Base-by-base conservation (phyloP, 495 filamentous ascomycete species). In the Tuber magnatum region DNA sequence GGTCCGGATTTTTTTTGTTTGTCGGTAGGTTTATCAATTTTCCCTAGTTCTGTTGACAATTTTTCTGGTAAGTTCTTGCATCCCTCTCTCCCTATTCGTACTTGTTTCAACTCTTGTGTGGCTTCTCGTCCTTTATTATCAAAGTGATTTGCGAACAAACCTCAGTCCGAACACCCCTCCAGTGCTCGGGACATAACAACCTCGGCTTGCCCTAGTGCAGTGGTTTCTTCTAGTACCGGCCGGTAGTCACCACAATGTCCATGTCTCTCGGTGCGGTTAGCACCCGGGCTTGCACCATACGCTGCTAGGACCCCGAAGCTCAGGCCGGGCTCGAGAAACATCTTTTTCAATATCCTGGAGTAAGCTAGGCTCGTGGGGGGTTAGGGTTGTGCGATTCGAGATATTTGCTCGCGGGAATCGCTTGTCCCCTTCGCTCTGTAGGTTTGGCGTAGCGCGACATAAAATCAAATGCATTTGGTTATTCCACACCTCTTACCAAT, bases 321-420 rank as follows among this genome's bases (percentile, higher is more conserved):
- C n/a, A 0, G 3, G 24, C 51, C 2, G 2, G 48, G 51, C n/a
- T 14, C 24, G 10, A 28, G 51, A 1, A 28, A 28, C n/a, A 14
- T 14, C 39, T 7, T 7, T 56, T 56, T 56, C 10, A 28, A 56
- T 10, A 10, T 14, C 9, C 24, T 56, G 0, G 51, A 61, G 51
- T 2, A n/a, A 28, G 51, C n/a, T 0, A 32, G 8, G 0, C 51
- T 32, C 0, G 51, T 28, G 28, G n/a, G 28, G 14, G 28, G 20
- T 28, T 61, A 4, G 24, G n/a, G 28, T 61, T 14, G 24, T 4
- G n/a, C 14, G 51, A 12, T 61, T 28, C 51, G 1, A 51, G 46
- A 6, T 8, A 10, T 3, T 10, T 0, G 22, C 20, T 5, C 6
- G n/a, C n/a, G n/a, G n/a, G n/a, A n/a, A n/a, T n/a, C n/a, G n/a